Evolutionary conservation across 176 grass and related monocot species (phyloP), one percentile per base, ranked within the genome.

Genomic region (Avena atlantica): DNA sequence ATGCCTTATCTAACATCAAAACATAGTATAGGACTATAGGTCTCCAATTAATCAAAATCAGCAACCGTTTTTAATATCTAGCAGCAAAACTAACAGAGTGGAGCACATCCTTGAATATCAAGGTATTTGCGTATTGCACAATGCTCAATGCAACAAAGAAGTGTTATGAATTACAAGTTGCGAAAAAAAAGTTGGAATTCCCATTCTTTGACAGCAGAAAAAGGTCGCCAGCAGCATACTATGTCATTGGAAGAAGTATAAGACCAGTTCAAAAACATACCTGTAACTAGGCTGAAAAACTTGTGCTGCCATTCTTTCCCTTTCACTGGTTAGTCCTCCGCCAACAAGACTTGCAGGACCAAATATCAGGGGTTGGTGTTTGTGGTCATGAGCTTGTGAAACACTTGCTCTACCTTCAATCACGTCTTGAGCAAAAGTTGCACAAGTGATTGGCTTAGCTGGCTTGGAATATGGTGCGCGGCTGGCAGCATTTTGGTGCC

Each of bases 281-380:
- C 97, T 99, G 85, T 93, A 90, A 85, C 92, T 79, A 50, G 97
- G 97, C 88, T 99, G 97, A 80, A 98, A 99, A 87, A 96, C 97
- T 89, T 91, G 94, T 75, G 94, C 97, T 13, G 87, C 83, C 81
- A 91, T 91, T 81, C 87, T 88, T 80, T 96, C 97, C 79, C 93
- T 94, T 80, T 96, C 94, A 36, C 76, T 94, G 64, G 90, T 93
- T 64, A 99, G 37, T 29, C 89, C 84, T 10, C 88, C 90, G 24
- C 92, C 92, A 67, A 94, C 84, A 80, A 99, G 87, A 76, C 94
- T 96, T 70, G 94, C 87, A 74, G 97, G 94, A 77, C 94, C 97
- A 85, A 99, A 99, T 83, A 99, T 99, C 79, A 96, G n/a, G 7
- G 97, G 92, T 76, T 96, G 97, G 81, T 99, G 94, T 44, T 96